Base-by-base conservation (phyloP, 2,329 filamentous ascomycete genomes). In the Cladorrhinum sp. region DNA sequence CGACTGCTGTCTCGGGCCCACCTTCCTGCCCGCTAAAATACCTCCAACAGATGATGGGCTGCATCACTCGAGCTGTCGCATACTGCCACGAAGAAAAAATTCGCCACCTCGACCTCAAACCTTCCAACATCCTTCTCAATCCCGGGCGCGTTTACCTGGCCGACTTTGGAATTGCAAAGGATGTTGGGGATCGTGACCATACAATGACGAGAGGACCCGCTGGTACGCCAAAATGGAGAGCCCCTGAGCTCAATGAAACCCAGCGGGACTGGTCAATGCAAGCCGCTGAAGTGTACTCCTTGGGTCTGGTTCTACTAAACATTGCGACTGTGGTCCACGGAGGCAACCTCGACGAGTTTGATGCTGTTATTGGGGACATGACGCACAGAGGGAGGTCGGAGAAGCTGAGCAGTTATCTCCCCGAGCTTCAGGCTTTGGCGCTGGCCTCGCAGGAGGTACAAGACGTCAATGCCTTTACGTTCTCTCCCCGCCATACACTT, bases 151-250 rank as follows among this genome's bases (percentile, higher is more conserved):
- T 81, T 8, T 80, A 80, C 60, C 71, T 81, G 14, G 76, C 78
- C 21, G 79, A 81, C 65, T 81, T 81, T 69, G 79, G 78, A 36
- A 80, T 81, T 23, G 77, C 80, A 12, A 72, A 74, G 56, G 78
- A 81, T 54, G 77, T 81, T 14, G 75, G 74, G 54, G 75, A 75
- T 48, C 73, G 74, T 23, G 78, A 80, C 9, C 73, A 78, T 54
- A 80, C 77, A 6, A 78, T 75, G 58, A 81, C 78, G 0, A 73
- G 75, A 28, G 76, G 75, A 0, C 59, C 70, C 9, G 74, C 75
- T 3, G 77, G 76, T 1, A 79, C 79, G 0, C 73, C 73, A 18
- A 77, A 74, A 53, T 82, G 78, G 77, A 73, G 74, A 10, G 77
- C 79, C 0, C 79, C 80, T 0, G 79, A 82, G 63, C 72, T 79